phyloP scores from a whole-genome alignment of 257 asterid genomes.

The Agastache rugosa region DNA sequence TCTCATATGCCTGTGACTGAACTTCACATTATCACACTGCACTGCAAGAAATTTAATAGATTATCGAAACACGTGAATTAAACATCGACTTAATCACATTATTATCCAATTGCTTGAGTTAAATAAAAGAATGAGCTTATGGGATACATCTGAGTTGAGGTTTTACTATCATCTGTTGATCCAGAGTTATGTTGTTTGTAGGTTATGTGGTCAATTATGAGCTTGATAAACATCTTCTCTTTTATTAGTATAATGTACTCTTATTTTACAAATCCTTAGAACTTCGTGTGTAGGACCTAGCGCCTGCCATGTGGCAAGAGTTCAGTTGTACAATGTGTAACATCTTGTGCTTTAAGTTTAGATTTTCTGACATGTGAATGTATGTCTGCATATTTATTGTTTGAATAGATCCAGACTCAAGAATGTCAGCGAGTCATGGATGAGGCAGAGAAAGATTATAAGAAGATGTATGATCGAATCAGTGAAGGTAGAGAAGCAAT shows the following conservation, averaged over 20 bases:
- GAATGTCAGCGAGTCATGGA: conserved; percentile 75
- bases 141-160: background rate
- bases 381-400: conserved; percentile 25
- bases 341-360: conserved; percentile 9
- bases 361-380: conserved; percentile 7
- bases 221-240: background rate
- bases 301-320: conserved; percentile 9
- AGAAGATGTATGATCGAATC: conserved; percentile 68
- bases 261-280: background rate
- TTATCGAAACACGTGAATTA: background rate
- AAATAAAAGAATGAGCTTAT: conserved; percentile 3
- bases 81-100: conserved; percentile 3
- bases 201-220: background rate
- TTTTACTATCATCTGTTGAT: background rate
- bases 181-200: background rate
- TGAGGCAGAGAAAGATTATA: conserved; percentile 78
- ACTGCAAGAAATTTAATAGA: background rate
- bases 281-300: conserved; percentile 18
- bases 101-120: background rate
- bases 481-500: conserved; percentile 78
- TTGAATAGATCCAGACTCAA: conserved; percentile 76
- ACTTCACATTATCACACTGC: conserved; percentile 20
- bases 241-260: background rate
- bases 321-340: conserved; percentile 7
- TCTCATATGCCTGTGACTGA: conserved; percentile 15